Percentiles rank a stretch among this genome's conserved stretches.
phyloP scores from a whole-genome alignment of 2,329 filamentous ascomycete genomes.

The Fusarium sterilihyphosum region DNA sequence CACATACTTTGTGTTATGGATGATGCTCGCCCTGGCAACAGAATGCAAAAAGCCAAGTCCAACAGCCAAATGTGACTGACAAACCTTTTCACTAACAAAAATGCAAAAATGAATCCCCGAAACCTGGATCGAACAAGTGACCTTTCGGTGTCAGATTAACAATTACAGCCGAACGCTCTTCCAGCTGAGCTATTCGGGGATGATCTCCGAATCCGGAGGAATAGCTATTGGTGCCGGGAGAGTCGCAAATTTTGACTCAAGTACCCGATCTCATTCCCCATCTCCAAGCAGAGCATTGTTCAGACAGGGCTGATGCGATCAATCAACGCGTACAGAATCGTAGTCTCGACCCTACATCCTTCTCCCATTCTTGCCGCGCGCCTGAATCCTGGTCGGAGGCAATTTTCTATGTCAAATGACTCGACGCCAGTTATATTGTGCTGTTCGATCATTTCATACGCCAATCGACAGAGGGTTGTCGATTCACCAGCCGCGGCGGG shows the following conservation, averaged over 20 bases:
- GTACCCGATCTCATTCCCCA: fast-evolving
- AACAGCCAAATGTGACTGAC: background rate
- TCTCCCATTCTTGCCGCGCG: background rate
- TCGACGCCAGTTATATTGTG: slow-evolving; percentile 5
- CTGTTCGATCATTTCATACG: slow-evolving; percentile 13
- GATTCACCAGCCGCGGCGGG: background rate
- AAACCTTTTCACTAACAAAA: fast-evolving
- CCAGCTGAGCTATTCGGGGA: slow-evolving; percentile 2
- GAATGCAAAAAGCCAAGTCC: background rate
- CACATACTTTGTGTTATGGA: fast-evolving
- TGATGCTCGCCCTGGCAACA: fast-evolving
- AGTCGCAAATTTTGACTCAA: fast-evolving
- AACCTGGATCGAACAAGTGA: slow-evolving; percentile 3
- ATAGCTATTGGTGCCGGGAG: background rate
- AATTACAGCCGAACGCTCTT: slow-evolving; percentile 3
- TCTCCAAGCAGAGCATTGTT: background rate
- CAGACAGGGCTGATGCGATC: slow-evolving; percentile 2
- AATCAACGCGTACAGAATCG: slow-evolving; percentile 16
- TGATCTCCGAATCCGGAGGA: background rate
- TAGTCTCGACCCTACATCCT: slow-evolving; percentile 21
- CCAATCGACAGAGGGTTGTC: slow-evolving; percentile 11
- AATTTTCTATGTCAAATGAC: background rate
- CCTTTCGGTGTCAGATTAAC: background rate
- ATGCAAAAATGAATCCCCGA: background rate
- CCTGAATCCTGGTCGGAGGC: slow-evolving; percentile 14